phyloP scores from a whole-genome alignment of 345 rosid species.

The Brassica cretica region DNA sequence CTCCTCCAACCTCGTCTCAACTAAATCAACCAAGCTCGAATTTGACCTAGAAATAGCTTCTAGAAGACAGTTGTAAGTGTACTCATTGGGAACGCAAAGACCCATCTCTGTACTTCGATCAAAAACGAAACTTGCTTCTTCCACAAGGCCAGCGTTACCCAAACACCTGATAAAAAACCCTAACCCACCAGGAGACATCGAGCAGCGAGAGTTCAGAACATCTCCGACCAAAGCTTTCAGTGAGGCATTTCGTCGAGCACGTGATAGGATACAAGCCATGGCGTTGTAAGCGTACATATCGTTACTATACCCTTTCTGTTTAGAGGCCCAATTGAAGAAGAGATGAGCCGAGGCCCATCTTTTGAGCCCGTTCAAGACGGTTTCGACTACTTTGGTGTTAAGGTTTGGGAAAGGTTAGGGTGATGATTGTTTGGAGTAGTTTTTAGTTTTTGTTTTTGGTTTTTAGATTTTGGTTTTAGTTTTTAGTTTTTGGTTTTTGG shows the following conservation, averaged over 20 bases:
- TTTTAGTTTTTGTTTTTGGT: too few relatives aligned
- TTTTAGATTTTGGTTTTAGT: too few relatives aligned
- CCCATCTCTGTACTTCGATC: slow-evolving; percentile 57
- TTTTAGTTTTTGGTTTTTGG: too few relatives aligned
- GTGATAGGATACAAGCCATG: slow-evolving; percentile 82
- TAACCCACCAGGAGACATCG: slow-evolving; percentile 75
- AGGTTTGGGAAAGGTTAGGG: too few relatives aligned
- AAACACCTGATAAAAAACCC: slow-evolving; percentile 78
- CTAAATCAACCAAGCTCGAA: slow-evolving; percentile 49
- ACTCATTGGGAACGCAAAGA: slow-evolving; percentile 65
- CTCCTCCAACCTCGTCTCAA: slow-evolving; percentile 66
- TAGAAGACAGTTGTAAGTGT: slow-evolving; percentile 75
- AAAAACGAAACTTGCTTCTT: slow-evolving; percentile 68
- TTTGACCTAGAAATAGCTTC: slow-evolving; percentile 57
- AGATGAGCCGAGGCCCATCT: slow-evolving; percentile 57
- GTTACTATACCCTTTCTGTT: background rate
- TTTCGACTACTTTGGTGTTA: slow-evolving; percentile 61
- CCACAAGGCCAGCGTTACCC: slow-evolving; percentile 63
- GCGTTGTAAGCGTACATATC: slow-evolving; percentile 75
- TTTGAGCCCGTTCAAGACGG: slow-evolving; percentile 51
- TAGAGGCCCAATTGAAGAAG: slow-evolving; percentile 68
- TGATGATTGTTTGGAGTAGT: too few relatives aligned
- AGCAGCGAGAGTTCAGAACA: slow-evolving; percentile 53
- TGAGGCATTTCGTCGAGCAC: slow-evolving; percentile 88
- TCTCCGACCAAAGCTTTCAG: slow-evolving; percentile 53